These are phyloP conservation scores for Colletotrichum acutatum DNA, from an alignment of 2,329 filamentous ascomycete species.

Conservation along the genomic window DNA sequence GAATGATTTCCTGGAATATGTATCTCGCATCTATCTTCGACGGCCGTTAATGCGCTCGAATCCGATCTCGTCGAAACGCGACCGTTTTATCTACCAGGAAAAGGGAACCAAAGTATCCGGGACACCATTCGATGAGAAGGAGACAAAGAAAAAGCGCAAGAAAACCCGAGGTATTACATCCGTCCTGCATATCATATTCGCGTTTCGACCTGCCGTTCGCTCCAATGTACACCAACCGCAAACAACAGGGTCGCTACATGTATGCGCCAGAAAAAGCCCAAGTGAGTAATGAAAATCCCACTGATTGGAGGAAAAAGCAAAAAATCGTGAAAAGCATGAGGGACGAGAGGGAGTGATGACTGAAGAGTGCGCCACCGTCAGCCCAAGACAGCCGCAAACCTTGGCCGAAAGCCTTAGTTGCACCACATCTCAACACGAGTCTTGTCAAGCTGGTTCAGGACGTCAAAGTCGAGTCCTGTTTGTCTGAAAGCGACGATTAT, in stretches of 20 bases:
- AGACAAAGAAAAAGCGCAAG: not conserved
- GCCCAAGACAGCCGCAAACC: slow-evolving; percentile 17
- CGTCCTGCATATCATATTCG: not conserved
- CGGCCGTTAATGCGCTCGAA: slow-evolving; percentile 15
- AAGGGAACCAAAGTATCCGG: not conserved
- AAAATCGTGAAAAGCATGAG: not conserved
- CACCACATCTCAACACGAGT: slow-evolving; percentile 55
- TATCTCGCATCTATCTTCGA: slow-evolving; percentile 23
- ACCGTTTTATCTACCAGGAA: slow-evolving; percentile 33
- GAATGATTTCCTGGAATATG: not conserved
- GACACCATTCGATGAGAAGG: slow-evolving; percentile 20
- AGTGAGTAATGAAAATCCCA: not conserved
- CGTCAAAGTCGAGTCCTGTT: slow-evolving; percentile 51
- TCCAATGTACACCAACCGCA: slow-evolving; percentile 10
- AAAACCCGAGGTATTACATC: slow-evolving; percentile 23
- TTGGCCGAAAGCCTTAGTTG: slow-evolving; percentile 19
- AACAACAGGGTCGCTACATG: not conserved
- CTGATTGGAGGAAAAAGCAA: slow-evolving; percentile 7
- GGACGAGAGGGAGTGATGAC: not conserved
- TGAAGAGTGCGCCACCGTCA: slow-evolving; percentile 12
- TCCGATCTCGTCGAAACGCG: slow-evolving; percentile 19
- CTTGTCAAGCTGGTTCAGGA: slow-evolving; percentile 47
- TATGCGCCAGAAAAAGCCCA: slow-evolving; percentile 9
- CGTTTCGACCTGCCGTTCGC: slow-evolving; percentile 10
- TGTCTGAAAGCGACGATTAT: slow-evolving; percentile 57